A percentile compares a stretch with the other conserved stretches of the same genome.
phyloP scores from a whole-genome alignment of 148 eudicot species.

The Nyssa sinensis region DNA sequence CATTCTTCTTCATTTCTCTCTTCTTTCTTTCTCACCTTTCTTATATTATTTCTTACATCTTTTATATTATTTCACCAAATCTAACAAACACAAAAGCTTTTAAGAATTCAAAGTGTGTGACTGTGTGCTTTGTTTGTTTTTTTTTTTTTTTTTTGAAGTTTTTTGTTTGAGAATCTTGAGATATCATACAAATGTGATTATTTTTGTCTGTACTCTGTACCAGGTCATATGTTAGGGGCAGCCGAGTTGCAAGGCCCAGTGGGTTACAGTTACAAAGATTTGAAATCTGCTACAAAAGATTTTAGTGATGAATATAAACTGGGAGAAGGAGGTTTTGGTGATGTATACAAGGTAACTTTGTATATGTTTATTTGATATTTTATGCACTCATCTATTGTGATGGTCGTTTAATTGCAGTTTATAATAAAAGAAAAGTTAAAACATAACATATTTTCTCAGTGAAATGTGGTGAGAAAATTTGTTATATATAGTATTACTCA shows the following conservation, averaged over 20 bases:
- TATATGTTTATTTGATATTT: background rate
- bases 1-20: too few species aligned
- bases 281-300: constrained; percentile 44
- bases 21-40: too few species aligned
- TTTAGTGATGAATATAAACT: constrained; percentile 42
- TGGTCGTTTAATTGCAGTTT: background rate
- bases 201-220: background rate
- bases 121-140: too few species aligned
- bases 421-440: background rate
- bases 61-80: too few species aligned
- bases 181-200: background rate
- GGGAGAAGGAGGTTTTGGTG: constrained; percentile 52
- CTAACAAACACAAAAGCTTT: background rate
- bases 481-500: too few species aligned
- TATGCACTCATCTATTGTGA: background rate
- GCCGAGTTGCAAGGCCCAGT: constrained; percentile 45
- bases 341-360: constrained; percentile 32
- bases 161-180: too few species aligned
- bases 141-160: background rate
- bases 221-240: constrained; percentile 39
- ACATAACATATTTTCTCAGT: too few species aligned
- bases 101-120: background rate
- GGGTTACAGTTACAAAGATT: constrained; percentile 36
- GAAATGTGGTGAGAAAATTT: too few species aligned
- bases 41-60: too few species aligned